phyloP scores from a whole-genome alignment of 2,329 filamentous ascomycete species.

The Alternaria consortialis region DNA sequence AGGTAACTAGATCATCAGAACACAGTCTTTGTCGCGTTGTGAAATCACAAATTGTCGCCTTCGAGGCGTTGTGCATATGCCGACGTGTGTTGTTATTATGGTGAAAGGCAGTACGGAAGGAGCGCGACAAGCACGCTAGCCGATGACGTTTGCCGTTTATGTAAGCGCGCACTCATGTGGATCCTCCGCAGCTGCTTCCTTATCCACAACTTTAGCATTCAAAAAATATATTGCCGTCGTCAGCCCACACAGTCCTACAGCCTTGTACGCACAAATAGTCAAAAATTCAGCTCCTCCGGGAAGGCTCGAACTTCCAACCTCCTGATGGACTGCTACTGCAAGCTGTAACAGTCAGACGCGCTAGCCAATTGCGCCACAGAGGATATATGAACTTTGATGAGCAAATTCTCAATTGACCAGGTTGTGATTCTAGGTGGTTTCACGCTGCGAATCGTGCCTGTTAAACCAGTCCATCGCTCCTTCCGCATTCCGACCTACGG shows the following conservation, averaged over 20 bases:
- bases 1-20: not conserved
- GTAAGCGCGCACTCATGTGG: not conserved
- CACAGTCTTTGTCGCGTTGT: not conserved
- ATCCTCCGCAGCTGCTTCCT: not conserved
- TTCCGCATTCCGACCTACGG: not conserved
- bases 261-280: not conserved
- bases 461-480: not conserved
- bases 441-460: not conserved
- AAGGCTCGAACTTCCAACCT: constrained; percentile 48
- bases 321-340: constrained; percentile 31
- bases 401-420: not conserved
- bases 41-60: not conserved
- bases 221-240: not conserved
- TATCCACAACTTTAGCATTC: constrained; percentile 1
- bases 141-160: not conserved
- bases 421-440: not conserved
- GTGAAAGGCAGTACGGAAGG: not conserved
- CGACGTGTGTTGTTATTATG: not conserved
- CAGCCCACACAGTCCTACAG: not conserved
- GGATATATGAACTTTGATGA: constrained; percentile 31
- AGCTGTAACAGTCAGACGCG: constrained; percentile 67
- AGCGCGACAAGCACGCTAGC: not conserved
- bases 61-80: not conserved
- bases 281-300: constrained; percentile 35
- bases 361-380: constrained; percentile 64